Percentiles rank a stretch among this genome's conserved stretches.
Conservation (phyloP, 805 yeast species). For the Nakazawaea peltata region DNA sequence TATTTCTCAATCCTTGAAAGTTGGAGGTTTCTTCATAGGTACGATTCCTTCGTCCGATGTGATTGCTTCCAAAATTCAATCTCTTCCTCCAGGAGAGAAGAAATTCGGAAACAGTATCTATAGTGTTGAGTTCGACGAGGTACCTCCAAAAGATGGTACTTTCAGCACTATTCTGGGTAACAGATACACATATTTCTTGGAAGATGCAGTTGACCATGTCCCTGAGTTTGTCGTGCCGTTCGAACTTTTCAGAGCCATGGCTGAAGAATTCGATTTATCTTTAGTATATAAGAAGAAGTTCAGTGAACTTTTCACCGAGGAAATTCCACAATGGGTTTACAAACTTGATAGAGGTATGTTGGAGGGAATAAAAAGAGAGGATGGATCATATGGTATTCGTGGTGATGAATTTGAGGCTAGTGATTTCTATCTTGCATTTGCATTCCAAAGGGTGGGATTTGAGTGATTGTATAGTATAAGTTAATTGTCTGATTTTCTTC, state of each 20-base stretch:
- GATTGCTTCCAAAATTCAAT: slow-evolving; percentile 57
- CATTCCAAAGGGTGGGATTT: slow-evolving; percentile 53
- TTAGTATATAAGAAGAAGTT: slow-evolving; percentile 70
- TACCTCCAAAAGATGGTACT: slow-evolving; percentile 68
- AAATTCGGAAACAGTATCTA: slow-evolving; percentile 85
- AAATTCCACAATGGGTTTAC: slow-evolving; percentile 59
- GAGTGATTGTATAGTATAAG: background rate
- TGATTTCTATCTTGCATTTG: slow-evolving; percentile 80
- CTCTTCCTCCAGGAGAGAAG: slow-evolving; percentile 40
- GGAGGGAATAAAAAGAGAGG: slow-evolving; percentile 64
- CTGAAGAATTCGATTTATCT: slow-evolving; percentile 75
- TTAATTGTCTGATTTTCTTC: too few relatives aligned
- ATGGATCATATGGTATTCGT: slow-evolving; percentile 79
- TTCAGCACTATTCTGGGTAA: slow-evolving; percentile 78
- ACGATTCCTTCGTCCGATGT: slow-evolving; percentile 91
- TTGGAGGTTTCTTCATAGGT: slow-evolving; percentile 87
- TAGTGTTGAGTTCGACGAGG: slow-evolving; percentile 70
- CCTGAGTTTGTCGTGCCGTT: slow-evolving; percentile 97
- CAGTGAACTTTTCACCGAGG: slow-evolving; percentile 72
- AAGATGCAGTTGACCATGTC: slow-evolving; percentile 93
- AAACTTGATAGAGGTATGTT: slow-evolving; percentile 51
- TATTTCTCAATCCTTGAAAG: slow-evolving; percentile 62
- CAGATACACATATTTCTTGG: slow-evolving; percentile 69
- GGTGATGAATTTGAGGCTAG: slow-evolving; percentile 85
- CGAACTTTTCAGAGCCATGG: slow-evolving; percentile 74